phyloP scores from a whole-genome alignment of 768 basidiomycete species.

The Suillus luteus region DNA sequence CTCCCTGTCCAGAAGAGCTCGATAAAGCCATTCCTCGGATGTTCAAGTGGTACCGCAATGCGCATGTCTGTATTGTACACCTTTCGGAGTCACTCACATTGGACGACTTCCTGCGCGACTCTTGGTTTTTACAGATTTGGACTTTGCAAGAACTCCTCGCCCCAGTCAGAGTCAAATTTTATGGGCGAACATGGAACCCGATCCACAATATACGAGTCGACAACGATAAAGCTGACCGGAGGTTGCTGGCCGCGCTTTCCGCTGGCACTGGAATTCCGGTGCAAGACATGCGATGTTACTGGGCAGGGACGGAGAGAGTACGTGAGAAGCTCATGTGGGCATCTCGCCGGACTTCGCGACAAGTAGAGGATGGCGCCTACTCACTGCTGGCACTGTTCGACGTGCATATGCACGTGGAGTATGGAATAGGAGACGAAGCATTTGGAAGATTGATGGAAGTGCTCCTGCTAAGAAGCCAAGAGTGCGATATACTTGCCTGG shows the following conservation, averaged over 20 bases:
- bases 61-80: slow-evolving; percentile 23
- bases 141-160: slow-evolving; percentile 23
- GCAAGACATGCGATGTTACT: slow-evolving; percentile 22
- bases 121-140: slow-evolving; percentile 19
- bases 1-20: background rate
- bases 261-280: slow-evolving; percentile 17
- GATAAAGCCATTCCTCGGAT: background rate
- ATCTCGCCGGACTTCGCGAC: slow-evolving; percentile 15
- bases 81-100: slow-evolving; percentile 10
- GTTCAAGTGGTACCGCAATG: slow-evolving; percentile 26
- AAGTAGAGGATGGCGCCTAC: slow-evolving; percentile 23
- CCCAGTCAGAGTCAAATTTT: slow-evolving; percentile 24
- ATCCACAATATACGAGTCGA: slow-evolving; percentile 21
- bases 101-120: slow-evolving; percentile 14
- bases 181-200: slow-evolving; percentile 20
- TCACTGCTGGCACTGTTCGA: slow-evolving; percentile 23
- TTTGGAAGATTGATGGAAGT: slow-evolving; percentile 24
- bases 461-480: slow-evolving; percentile 17
- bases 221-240: slow-evolving; percentile 26
- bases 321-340: slow-evolving; percentile 25
- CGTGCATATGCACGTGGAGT: slow-evolving; percentile 15
- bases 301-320: slow-evolving; percentile 22
- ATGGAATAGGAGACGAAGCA: slow-evolving; percentile 19
- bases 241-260: slow-evolving; percentile 19
- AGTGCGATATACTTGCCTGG: slow-evolving; percentile 27